Conservation (phyloP, 2,329 filamentous ascomycete species). For the Aulographum hederae region DNA sequence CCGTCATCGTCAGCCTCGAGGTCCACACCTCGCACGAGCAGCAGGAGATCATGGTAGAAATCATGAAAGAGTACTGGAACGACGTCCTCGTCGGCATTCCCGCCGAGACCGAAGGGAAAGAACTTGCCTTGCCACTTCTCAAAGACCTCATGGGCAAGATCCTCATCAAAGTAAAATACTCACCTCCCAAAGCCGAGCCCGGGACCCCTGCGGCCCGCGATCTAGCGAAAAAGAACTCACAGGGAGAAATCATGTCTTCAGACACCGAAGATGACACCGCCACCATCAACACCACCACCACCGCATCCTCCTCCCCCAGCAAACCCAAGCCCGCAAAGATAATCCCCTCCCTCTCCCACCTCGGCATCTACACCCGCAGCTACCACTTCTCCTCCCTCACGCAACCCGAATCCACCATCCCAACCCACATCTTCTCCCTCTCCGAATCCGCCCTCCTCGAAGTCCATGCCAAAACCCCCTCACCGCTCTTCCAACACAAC, state of each 20-base stretch:
- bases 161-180: conserved; percentile 32
- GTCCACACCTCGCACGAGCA: conserved; percentile 70
- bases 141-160: conserved; percentile 63
- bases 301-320: conserved; percentile 31
- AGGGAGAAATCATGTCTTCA: conserved; percentile 6
- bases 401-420: conserved; percentile 34
- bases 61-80: conserved; percentile 81
- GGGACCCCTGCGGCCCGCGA: conserved; percentile 13
- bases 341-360: conserved; percentile 48
- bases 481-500: conserved; percentile 63
- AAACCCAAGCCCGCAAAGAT: no score
- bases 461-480: conserved; percentile 34
- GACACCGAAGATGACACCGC: conserved; percentile 22
- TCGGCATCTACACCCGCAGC: conserved; percentile 76
- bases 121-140: conserved; percentile 44
- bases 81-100: conserved; percentile 49
- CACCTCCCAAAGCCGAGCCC: conserved; percentile 16
- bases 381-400: conserved; percentile 62
- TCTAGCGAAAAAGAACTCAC: conserved; percentile 8
- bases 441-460: conserved; percentile 51
- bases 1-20: conserved; percentile 82
- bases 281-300: conserved; percentile 7
- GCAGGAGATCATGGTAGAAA: conserved; percentile 81
- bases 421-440: conserved; percentile 45
- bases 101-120: conserved; percentile 21